Evolutionary conservation across 2,329 filamentous ascomycete species (phyloP), one percentile per base, ranked within the genome.

Genomic region (Colletotrichum sp.): DNA sequence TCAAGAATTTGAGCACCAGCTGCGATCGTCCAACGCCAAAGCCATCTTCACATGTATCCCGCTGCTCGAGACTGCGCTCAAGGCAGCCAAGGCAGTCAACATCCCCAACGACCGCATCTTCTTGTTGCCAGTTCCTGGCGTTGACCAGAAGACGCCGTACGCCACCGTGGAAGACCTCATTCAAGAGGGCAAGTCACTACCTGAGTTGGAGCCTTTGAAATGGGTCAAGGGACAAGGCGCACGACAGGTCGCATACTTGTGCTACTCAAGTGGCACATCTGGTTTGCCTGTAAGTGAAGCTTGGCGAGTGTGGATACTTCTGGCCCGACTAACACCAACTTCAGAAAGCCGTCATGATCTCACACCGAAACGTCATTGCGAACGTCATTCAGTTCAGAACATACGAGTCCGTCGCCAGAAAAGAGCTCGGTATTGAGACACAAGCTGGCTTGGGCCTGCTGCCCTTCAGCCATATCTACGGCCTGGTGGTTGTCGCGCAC

Each of bases 331-430:
- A 16, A 69, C 55, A 32, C 34, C 4, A 3, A 27, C 49, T 15
- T 62, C 74, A 94, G 91, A 95, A 96, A 93, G 95, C 94, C 61
- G 95, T 96, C 69, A 95, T 95, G 92, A 94, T 96, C 75, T 94
- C 94, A 5, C 95, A 96, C 82, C 86, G 86, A 49, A 96, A 96
- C 78, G 93, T 96, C 59, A 96, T 96, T 64, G 91, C 94, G 69
- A 96, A 96, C 81, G 90, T 92, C 1, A 80, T 95, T 63, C 94
- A 96, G 82, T 88, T 93, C 71, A 81, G 80, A 8, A 81, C 88
- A 1, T 92, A 83, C 71, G 83, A 89, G 68, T 64, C 81, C 75
- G 79, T 86, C 69, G 71, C 82, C n/a, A 83, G 87, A 76, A 82
- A 84, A 77, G 79, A 82, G 36, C 79, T 82, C 6, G 82, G 81